Evolutionary conservation across 306 rosid species (phyloP).

Genomic region (Cucumis cinereus): DNA sequence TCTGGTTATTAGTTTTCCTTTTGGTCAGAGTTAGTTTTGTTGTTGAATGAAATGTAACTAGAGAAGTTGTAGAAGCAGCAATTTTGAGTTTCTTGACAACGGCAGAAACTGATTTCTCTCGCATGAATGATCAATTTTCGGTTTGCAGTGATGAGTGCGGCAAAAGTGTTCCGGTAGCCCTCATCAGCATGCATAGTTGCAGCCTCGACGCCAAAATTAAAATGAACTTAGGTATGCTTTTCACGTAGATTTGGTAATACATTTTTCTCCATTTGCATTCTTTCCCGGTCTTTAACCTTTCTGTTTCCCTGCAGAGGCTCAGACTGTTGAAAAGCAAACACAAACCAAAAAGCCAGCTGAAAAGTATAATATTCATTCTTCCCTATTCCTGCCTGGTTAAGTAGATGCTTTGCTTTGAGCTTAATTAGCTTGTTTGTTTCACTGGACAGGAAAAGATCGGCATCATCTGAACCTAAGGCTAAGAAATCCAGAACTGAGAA

Average conservation of each 20-base stretch:
- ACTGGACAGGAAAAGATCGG: constrained; percentile 37
- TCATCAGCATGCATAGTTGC: constrained; percentile 70
- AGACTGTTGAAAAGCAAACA: constrained; percentile 46
- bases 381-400: background rate
- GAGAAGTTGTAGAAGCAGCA: background rate
- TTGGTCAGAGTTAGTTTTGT: background rate
- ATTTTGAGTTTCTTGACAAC: background rate
- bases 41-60: background rate
- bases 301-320: constrained; percentile 33
- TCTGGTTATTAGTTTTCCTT: background rate
- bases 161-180: constrained; percentile 62
- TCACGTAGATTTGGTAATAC: background rate
- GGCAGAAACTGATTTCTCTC: background rate
- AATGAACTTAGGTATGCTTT: constrained; percentile 41
- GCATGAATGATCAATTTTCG: background rate
- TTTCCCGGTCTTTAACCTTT: background rate
- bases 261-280: background rate
- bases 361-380: constrained; percentile 19
- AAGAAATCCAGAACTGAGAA: constrained; percentile 39
- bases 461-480: constrained; percentile 38
- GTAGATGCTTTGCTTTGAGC: background rate
- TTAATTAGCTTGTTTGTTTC: no score
- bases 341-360: constrained; percentile 36
- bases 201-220: constrained; percentile 78
- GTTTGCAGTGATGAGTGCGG: constrained; percentile 59